phyloP scores from a whole-genome alignment of 176 grass and related monocot species.

The Hyparrhenia diplandra region DNA sequence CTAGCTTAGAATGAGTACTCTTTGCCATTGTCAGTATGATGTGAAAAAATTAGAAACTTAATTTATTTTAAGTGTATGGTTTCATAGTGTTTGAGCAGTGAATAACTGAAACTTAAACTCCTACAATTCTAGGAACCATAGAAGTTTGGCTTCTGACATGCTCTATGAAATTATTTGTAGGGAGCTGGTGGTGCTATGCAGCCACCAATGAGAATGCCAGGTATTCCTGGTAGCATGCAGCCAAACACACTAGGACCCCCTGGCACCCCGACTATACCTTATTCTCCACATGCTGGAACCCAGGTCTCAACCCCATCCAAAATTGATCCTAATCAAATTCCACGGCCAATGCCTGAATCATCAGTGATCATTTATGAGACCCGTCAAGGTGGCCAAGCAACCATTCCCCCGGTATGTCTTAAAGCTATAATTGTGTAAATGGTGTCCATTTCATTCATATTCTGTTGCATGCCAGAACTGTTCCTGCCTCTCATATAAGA shows the following conservation, averaged over 20 bases:
- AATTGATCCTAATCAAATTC: conserved; percentile 92
- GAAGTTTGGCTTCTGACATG: background rate
- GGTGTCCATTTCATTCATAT: background rate
- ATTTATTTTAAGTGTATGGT: background rate
- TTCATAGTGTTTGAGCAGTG: background rate
- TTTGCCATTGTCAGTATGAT: background rate
- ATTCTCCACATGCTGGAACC: conserved; percentile 64
- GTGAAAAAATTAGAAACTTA: background rate
- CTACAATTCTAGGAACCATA: conserved; percentile 9
- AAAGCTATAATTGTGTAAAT: background rate
- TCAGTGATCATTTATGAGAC: conserved; percentile 67
- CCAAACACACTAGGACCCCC: conserved; percentile 44
- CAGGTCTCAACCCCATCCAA: conserved; percentile 69
- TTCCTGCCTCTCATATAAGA: background rate
- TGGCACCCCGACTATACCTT: conserved; percentile 43
- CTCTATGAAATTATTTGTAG: conserved; percentile 32
- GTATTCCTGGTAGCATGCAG: conserved; percentile 36
- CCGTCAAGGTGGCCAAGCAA: conserved; percentile 70
- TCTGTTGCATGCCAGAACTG: background rate
- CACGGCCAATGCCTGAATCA: conserved; percentile 59
- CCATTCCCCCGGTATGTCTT: conserved; percentile 69
- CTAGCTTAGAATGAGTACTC: background rate
- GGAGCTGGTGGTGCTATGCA: conserved; percentile 41
- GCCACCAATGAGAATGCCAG: conserved; percentile 36
- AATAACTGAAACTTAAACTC: conserved; percentile 14